Base-by-base conservation (phyloP, 2,329 filamentous ascomycete genomes). In the Penicillium occitanis region DNA sequence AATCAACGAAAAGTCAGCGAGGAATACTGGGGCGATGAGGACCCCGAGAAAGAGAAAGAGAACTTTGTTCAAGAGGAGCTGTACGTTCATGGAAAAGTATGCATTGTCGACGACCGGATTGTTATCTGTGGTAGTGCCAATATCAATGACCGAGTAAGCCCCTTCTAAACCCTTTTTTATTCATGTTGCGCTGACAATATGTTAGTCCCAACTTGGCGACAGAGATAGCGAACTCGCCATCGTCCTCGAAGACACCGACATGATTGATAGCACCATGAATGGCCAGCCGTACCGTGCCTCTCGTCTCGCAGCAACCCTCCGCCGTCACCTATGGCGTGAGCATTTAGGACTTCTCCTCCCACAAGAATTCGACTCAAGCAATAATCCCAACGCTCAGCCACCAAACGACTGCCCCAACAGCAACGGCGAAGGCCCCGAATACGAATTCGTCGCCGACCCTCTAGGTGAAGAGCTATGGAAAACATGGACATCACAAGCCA, bases 1-100 rank as follows among this genome's bases (percentile, higher is more conserved):
- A 86, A 86, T 70, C 80, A 88, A 76, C 76, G 86, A 75, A 81
- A 84, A 84, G 78, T 65, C 2, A 63, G 87, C 72, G 84, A 83
- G 3, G 88, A 91, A 10, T 91, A 96, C 76, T 73, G 80, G 0
- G 97, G 92, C 91, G 90, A 93, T 17, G 90, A 91, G 17, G 80
- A 90, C 3, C 81, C 87, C 0, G 86, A 94, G 70, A 86, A 87
- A 1, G 95, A 98, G 77, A 90, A 93, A 66, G 86, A 90, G 63
- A 92, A 96, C 75, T 96, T 95, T 83, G 90, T 98, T 67, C 94
- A 97, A 75, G 95, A 99, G 76, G 94, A 99, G 77, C 86, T 98
- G 1, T 99, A 99, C 76, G 90, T 98, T 58, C 95, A 99, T 77
- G 91, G 88, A 33, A 99, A 98, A 80, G 84, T 97, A 42, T 77